phyloP scores from a whole-genome alignment of 495 filamentous ascomycete species.

The Daldinia concentrica region DNA sequence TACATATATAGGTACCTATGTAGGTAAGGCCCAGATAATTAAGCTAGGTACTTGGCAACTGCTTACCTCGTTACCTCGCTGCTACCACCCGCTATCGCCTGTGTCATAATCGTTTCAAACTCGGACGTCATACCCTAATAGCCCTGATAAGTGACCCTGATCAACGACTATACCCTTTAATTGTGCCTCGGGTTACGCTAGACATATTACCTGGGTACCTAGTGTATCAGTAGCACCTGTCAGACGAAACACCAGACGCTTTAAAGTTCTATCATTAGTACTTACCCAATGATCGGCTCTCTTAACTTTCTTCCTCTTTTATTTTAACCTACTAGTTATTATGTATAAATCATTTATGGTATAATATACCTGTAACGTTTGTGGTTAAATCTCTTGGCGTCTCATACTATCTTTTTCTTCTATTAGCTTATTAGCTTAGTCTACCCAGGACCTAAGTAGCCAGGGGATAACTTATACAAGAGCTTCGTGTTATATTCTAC shows the following conservation, averaged over 20 bases:
- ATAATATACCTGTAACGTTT: neutral
- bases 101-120: slow-evolving; percentile 39
- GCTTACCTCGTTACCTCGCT: neutral
- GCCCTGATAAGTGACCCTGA: slow-evolving; percentile 15
- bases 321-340: neutral
- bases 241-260: slow-evolving; percentile 30
- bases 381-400: slow-evolving; percentile 28
- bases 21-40: neutral
- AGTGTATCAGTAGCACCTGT: slow-evolving; percentile 1
- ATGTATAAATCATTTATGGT: neutral
- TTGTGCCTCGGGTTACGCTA: neutral
- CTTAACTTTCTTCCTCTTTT: slow-evolving; percentile 8
- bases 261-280: slow-evolving; percentile 16
- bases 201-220: neutral
- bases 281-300: slow-evolving; percentile 22
- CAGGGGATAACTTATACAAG: neutral
- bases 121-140: slow-evolving; percentile 30
- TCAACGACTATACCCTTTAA: slow-evolving; percentile 1
- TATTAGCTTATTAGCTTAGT: neutral
- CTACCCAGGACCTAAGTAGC: too few relatives aligned
- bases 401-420: neutral
- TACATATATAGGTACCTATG: too few relatives aligned
- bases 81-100: slow-evolving; percentile 12
- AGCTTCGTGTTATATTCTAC: neutral
- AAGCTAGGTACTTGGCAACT: slow-evolving; percentile 9